Percentiles rank a stretch among this genome's conserved stretches.
Conservation (phyloP, 2,329 filamentous ascomycete species). For the Ophioceras dolichostomum region DNA sequence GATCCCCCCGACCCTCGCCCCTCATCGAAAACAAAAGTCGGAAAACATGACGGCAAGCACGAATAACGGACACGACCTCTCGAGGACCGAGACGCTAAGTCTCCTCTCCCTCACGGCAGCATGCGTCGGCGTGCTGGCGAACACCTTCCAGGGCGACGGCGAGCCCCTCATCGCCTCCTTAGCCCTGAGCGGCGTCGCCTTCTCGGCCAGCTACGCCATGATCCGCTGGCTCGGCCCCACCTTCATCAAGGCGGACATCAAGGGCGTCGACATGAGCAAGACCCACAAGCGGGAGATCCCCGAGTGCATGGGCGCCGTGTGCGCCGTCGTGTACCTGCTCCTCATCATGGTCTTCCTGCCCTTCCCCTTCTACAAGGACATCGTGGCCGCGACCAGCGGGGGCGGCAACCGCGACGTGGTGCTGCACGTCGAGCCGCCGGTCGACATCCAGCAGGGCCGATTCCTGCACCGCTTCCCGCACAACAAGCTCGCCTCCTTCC, state of each 20-base stretch:
- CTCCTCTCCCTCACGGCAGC: constrained; percentile 53
- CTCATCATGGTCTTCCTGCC: constrained; percentile 86
- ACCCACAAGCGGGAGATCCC: constrained; percentile 62
- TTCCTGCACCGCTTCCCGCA: constrained; percentile 88
- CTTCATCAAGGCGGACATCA: constrained; percentile 80
- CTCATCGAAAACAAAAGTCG: not conserved
- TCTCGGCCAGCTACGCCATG: constrained; percentile 69
- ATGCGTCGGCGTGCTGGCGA: constrained; percentile 62
- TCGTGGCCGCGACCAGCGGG: constrained; percentile 87
- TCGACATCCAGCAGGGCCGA: constrained; percentile 69
- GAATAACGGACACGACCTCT: too few species aligned
- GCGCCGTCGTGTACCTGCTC: constrained; percentile 84
- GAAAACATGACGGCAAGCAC: not conserved
- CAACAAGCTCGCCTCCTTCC: constrained; percentile 90
- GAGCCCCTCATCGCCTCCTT: constrained; percentile 82
- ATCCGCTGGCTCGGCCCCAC: constrained; percentile 87
- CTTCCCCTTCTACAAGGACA: constrained; percentile 96
- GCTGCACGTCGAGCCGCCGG: constrained; percentile 53
- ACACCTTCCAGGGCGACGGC: constrained; percentile 74
- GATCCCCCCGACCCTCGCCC: not conserved
- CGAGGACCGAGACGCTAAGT: constrained; percentile 36
- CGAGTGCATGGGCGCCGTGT: constrained; percentile 92
- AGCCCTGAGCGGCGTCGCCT: constrained; percentile 76
- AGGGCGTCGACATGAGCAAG: constrained; percentile 79
- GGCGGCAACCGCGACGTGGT: constrained; percentile 86